These are phyloP conservation scores for Inosperma sp. DNA, from an alignment of 768 basidiomycete species.

Conservation along the genomic window DNA sequence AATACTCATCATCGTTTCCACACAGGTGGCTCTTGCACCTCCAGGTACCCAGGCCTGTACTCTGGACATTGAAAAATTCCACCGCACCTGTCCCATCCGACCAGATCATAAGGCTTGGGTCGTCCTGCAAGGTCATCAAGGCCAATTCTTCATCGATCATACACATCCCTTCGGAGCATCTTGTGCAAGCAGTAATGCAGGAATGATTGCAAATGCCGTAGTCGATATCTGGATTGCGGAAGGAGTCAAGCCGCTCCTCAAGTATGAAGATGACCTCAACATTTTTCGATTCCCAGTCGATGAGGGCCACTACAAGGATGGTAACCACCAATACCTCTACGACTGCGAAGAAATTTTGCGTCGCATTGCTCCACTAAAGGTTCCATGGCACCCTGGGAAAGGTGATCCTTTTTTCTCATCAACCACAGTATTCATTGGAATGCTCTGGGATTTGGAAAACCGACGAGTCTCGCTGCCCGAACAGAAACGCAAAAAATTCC, in stretches of 20 bases:
- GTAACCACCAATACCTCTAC: constrained; percentile 19
- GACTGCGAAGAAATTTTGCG: constrained; percentile 14
- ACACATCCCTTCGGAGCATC: constrained; percentile 27
- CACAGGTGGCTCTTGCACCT: constrained; percentile 27
- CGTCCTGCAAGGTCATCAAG: constrained; percentile 20
- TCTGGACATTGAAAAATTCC: constrained; percentile 33
- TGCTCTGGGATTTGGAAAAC: constrained; percentile 28
- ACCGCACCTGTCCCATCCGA: constrained; percentile 30
- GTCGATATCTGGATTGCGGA: constrained; percentile 27
- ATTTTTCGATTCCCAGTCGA: constrained; percentile 19
- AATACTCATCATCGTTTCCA: background rate
- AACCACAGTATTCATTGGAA: constrained; percentile 29
- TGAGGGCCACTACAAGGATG: constrained; percentile 3
- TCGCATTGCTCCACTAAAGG: constrained; percentile 15
- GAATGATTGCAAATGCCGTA: constrained; percentile 26
- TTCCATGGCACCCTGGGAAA: constrained; percentile 30
- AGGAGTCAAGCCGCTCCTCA: constrained; percentile 15
- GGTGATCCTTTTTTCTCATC: constrained; percentile 20
- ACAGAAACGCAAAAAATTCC: constrained; percentile 30
- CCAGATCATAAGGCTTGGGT: constrained; percentile 33
- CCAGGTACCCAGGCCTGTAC: constrained; percentile 29
- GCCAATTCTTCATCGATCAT: constrained; percentile 32
- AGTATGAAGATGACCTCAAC: constrained; percentile 24
- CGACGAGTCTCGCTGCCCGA: constrained; percentile 28
- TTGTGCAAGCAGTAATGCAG: constrained; percentile 28